Conservation (phyloP, 768 basidiomycete species). For the Trametes coccinea region DNA sequence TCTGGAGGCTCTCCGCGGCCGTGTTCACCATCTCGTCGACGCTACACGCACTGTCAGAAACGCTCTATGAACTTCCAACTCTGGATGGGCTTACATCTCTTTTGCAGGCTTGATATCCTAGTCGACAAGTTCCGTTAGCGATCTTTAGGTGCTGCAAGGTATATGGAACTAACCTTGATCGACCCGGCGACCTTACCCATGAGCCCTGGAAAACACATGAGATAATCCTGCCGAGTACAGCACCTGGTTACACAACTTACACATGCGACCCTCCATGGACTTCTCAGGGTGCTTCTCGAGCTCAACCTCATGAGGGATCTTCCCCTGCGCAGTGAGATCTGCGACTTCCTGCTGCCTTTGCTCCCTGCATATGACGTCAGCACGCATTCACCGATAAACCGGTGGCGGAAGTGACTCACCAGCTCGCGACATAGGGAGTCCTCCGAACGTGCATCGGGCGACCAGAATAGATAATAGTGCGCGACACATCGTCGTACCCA, state of each 20-base stretch:
- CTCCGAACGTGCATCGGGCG: constrained; percentile 81
- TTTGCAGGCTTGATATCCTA: constrained; percentile 84
- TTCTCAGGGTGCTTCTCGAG: constrained; percentile 67
- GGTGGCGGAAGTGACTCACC: constrained; percentile 42
- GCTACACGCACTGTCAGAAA: constrained; percentile 36
- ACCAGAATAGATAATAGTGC: constrained; percentile 75
- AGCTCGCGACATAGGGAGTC: constrained; percentile 76
- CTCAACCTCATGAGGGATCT: constrained; percentile 76
- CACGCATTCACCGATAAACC: neutral
- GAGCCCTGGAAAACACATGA: constrained; percentile 47
- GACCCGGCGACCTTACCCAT: constrained; percentile 80
- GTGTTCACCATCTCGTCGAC: constrained; percentile 80
- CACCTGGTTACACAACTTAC: constrained; percentile 40
- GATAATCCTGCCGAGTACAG: neutral
- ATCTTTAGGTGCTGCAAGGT: neutral
- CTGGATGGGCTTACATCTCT: constrained; percentile 57
- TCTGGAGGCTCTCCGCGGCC: constrained; percentile 58
- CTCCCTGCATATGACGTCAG: constrained; percentile 48
- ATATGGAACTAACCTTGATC: constrained; percentile 49
- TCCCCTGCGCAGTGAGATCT: constrained; percentile 58
- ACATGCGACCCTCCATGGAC: constrained; percentile 56
- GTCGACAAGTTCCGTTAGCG: neutral
- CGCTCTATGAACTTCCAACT: too few species aligned
- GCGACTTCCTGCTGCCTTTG: constrained; percentile 59
- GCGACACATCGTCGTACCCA: constrained; percentile 72